Percentiles rank a stretch among this genome's conserved stretches.
phyloP scores from a whole-genome alignment of 2,329 filamentous ascomycete species.

The Arthrobotrys iridis region DNA sequence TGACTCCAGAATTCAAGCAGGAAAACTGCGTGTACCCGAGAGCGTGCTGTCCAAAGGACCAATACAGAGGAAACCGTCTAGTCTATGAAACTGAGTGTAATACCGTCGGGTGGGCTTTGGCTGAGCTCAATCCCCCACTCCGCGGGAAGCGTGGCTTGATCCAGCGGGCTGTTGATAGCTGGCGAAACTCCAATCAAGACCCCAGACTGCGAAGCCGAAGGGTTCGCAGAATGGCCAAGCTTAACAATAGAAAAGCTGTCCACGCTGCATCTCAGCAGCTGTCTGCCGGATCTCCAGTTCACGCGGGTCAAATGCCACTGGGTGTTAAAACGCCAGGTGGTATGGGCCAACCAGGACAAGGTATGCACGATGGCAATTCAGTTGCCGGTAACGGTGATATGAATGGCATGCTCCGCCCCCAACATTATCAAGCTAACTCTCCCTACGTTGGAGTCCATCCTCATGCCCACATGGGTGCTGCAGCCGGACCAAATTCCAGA shows the following conservation, averaged over 20 bases:
- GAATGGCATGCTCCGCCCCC: conserved; percentile 58
- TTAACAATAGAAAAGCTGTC: conserved; percentile 83
- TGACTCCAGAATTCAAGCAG: conserved; percentile 89
- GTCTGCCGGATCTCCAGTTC: conserved; percentile 57
- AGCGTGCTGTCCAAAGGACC: conserved; percentile 92
- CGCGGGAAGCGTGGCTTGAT: conserved; percentile 95
- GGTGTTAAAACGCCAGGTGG: conserved; percentile 43
- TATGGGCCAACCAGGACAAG: conserved; percentile 54
- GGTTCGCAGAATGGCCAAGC: conserved; percentile 94
- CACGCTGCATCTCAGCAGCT: conserved; percentile 67
- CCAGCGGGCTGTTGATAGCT: conserved; percentile 96
- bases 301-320: conserved; percentile 52
- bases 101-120: conserved; percentile 98
- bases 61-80: conserved; percentile 93
- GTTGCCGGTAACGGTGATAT: conserved; percentile 56
- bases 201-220: conserved; percentile 87
- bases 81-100: conserved; percentile 99
- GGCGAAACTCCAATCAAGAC: conserved; percentile 99
- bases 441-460: conserved; percentile 57
- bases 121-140: conserved; percentile 88
- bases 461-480: conserved; percentile 56
- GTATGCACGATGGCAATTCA: conserved; percentile 54
- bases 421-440: conserved; percentile 56
- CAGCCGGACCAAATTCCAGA: conserved; percentile 56
- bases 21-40: conserved; percentile 98